Evolutionary conservation across 1,284 basidiomycete species (phyloP), one percentile per base, ranked within the genome.

Genomic region (Cryptococcus floricola): DNA sequence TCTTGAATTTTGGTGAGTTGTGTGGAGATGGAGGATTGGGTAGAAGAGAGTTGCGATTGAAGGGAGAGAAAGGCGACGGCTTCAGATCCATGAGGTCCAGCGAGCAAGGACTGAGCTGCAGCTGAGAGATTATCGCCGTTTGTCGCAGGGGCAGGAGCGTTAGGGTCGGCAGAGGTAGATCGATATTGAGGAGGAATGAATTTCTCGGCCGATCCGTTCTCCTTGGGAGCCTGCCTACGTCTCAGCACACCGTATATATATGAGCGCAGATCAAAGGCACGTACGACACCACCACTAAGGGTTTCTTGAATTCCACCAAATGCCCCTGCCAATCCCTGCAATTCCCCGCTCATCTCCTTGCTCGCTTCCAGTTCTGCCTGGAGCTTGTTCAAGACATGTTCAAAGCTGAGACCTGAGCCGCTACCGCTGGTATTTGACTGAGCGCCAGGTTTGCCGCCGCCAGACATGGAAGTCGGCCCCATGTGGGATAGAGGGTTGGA

Each of bases 291-390:
- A 5, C 94, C 94, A 37, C 89, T 89, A 3, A 99, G 81, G 0
- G 91, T 93, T 65, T 96, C 92, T 60, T 93, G 88, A 47, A 98
- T 91, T 39, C 97, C 92, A 47, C 81, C 85, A 83, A 98, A 91
- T 1, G 88, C 82, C n/a, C 83, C 82, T 19, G 85, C 87, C 41
- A 98, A 79, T 0, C 83, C 83, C 65, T 87, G 85, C 5, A 99
- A 81, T 71, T 98, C 94, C 1, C 85, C 82, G n/a, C 91, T 89
- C 0, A 92, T 95, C 70, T 98, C 93, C 18, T 91, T 85, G 70
- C 91, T 94, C 78, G 94, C 95, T 76, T 89, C 87, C 38, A 98
- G 83, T 72, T 98, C 94, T 63, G 85, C 87, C 78, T 80, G 79
- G 4, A 81, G 67, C 54, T 79, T 76, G 34, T 74, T 74, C 28